Evolutionary conservation across 2,329 filamentous ascomycete species (phyloP).

Genomic region (Aspergillus persii): DNA sequence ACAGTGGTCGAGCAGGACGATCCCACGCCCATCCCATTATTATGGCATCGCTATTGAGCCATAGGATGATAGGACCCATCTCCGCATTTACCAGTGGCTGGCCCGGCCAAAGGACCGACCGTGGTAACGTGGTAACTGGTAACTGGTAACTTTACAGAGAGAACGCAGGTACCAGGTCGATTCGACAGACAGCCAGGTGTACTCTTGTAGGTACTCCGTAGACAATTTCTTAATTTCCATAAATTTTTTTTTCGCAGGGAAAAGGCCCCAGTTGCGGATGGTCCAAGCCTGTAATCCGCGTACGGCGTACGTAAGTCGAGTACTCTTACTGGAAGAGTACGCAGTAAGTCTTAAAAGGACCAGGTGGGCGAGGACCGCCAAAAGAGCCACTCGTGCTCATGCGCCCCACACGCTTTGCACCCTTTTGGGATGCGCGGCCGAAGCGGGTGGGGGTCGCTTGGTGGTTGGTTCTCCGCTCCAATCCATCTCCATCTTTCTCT

Average conservation of each 20-base stretch:
- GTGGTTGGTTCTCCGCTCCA: background rate
- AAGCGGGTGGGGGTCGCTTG: constrained; percentile 13
- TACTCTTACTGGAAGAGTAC: too few relatives aligned
- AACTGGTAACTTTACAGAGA: background rate
- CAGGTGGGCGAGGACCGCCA: constrained; percentile 7
- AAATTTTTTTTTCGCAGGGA: too few relatives aligned
- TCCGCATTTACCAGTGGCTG: constrained; percentile 6
- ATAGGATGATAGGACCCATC: background rate
- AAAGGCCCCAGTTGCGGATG: too few relatives aligned
- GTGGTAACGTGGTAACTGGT: background rate
- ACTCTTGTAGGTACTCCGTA: too few relatives aligned
- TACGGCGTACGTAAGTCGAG: background rate
- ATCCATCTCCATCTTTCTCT: background rate
- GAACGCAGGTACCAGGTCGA: background rate
- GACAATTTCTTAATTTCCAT: too few relatives aligned
- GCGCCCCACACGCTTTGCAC: constrained; percentile 20
- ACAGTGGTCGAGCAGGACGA: background rate
- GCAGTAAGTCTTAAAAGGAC: background rate
- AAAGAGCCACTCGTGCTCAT: constrained; percentile 24
- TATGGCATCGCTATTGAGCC: background rate
- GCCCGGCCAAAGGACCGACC: background rate
- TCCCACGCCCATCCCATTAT: background rate
- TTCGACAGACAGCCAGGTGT: background rate
- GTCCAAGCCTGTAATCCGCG: background rate
- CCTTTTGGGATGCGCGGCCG: constrained; percentile 25